These are phyloP conservation scores for Globisporangium lucens DNA, from an alignment of 352 stramenopile genomes.

Conservation along the genomic window DNA sequence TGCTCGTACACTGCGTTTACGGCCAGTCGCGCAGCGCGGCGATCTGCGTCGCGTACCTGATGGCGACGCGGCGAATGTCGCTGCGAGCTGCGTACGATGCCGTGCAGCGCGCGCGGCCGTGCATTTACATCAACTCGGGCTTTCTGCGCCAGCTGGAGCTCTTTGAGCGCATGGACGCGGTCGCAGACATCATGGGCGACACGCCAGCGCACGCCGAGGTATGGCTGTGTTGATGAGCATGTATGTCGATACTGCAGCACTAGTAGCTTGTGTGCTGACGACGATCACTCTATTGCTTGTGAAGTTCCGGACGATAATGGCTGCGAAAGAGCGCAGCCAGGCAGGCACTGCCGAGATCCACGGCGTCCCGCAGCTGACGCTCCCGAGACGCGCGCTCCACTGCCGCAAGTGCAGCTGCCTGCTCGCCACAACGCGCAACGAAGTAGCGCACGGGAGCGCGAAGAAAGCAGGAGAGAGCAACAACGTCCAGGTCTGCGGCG, in stretches of 20 bases:
- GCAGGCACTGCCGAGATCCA: constrained; percentile 24
- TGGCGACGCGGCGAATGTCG: constrained; percentile 37
- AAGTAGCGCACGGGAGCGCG: constrained; percentile 22
- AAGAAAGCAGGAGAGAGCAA: not conserved
- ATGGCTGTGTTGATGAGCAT: not conserved
- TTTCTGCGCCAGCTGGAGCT: constrained; percentile 72
- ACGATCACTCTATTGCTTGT: not conserved
- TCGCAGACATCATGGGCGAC: constrained; percentile 34
- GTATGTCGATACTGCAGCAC: not conserved
- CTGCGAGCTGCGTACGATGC: constrained; percentile 50
- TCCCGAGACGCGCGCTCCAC: constrained; percentile 23
- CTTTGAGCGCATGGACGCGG: constrained; percentile 56
- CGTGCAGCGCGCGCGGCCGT: constrained; percentile 58
- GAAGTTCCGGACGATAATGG: constrained; percentile 50
- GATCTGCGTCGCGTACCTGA: constrained; percentile 75
- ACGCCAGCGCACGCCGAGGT: constrained; percentile 59
- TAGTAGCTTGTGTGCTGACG: no score
- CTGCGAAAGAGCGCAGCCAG: constrained; percentile 31
- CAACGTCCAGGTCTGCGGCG: constrained; percentile 8
- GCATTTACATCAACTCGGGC: constrained; percentile 75
- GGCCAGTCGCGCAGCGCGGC: constrained; percentile 73
- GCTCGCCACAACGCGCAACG: constrained; percentile 47
- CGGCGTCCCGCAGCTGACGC: constrained; percentile 21
- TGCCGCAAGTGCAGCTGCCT: constrained; percentile 65
- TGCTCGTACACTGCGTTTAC: constrained; percentile 79